phyloP scores from a whole-genome alignment of 345 rosid genomes.

The Tarenaya hassleriana region DNA sequence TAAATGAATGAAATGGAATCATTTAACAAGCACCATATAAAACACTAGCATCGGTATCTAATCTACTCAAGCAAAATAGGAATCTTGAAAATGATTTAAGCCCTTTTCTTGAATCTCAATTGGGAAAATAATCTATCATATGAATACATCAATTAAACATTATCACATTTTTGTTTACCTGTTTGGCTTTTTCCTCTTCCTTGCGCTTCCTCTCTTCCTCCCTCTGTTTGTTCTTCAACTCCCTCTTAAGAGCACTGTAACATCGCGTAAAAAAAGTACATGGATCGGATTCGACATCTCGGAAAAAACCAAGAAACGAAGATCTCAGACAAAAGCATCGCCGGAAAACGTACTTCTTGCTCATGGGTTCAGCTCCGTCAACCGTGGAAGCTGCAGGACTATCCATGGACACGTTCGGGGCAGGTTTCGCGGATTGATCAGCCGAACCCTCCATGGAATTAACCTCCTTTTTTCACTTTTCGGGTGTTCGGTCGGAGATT shows the following conservation, averaged over 20 bases:
- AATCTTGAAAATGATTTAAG: background rate
- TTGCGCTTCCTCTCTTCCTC: constrained; percentile 78
- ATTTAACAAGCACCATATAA: background rate
- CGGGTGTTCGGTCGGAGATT: too few relatives aligned
- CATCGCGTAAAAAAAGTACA: background rate
- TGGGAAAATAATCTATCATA: background rate
- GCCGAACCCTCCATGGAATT: constrained; percentile 34
- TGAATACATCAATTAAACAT: too few relatives aligned
- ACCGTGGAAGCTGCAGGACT: constrained; percentile 14
- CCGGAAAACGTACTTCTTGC: constrained; percentile 58
- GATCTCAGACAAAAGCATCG: background rate
- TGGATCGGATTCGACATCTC: background rate
- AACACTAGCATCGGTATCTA: background rate
- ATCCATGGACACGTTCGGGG: constrained; percentile 34
- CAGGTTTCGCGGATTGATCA: constrained; percentile 36
- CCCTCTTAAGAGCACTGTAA: constrained; percentile 81
- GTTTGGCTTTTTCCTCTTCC: constrained; percentile 61
- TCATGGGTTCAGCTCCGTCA: constrained; percentile 41
- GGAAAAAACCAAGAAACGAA: background rate
- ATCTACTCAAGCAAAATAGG: background rate
- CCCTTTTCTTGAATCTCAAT: background rate
- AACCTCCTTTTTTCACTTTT: background rate
- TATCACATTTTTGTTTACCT: too few relatives aligned
- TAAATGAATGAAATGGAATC: constrained; percentile 15
- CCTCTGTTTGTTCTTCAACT: constrained; percentile 57